Percentiles rank a stretch among this genome's conserved stretches.
These are phyloP conservation scores for Wallacemonas rigidus DNA, from an alignment of 208 protist genomes.

Conservation along the genomic window DNA sequence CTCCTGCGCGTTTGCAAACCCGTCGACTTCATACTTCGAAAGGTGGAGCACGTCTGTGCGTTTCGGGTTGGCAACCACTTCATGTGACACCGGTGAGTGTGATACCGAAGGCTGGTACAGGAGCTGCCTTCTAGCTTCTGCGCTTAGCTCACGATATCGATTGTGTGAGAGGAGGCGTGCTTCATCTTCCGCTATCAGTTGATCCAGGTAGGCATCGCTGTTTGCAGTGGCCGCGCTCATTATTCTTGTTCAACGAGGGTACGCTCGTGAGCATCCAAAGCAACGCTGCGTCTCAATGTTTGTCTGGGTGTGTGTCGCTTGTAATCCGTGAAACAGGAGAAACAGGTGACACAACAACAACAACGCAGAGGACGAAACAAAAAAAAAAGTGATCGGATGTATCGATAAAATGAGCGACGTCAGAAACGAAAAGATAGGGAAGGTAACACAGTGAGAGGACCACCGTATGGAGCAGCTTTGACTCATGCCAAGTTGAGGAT, in stretches of 20 bases:
- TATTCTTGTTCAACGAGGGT: too few relatives aligned
- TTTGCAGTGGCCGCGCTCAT: not conserved
- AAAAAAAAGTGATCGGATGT: too few relatives aligned
- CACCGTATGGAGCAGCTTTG: too few relatives aligned
- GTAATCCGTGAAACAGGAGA: not conserved
- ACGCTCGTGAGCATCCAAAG: too few relatives aligned
- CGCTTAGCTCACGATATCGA: not conserved
- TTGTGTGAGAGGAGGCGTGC: conserved; percentile 9
- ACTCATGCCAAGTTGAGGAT: too few relatives aligned
- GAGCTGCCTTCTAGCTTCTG: not conserved
- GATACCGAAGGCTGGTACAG: conserved; percentile 11
- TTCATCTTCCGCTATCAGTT: conserved; percentile 21
- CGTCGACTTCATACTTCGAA: conserved; percentile 15
- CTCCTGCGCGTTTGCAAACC: conserved; percentile 4
- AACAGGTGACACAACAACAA: too few relatives aligned
- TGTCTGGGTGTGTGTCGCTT: not conserved
- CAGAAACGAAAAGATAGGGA: too few relatives aligned
- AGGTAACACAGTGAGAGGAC: too few relatives aligned
- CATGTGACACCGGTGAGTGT: not conserved
- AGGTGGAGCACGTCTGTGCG: conserved; percentile 5
- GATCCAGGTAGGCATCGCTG: conserved; percentile 10
- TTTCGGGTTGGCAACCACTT: not conserved
- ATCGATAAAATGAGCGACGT: too few relatives aligned
- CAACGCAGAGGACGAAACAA: too few relatives aligned
- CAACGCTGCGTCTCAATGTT: too few relatives aligned